These are phyloP conservation scores for Strobilomyces confusus DNA, from an alignment of 768 basidiomycete species.

Conservation along the genomic window DNA sequence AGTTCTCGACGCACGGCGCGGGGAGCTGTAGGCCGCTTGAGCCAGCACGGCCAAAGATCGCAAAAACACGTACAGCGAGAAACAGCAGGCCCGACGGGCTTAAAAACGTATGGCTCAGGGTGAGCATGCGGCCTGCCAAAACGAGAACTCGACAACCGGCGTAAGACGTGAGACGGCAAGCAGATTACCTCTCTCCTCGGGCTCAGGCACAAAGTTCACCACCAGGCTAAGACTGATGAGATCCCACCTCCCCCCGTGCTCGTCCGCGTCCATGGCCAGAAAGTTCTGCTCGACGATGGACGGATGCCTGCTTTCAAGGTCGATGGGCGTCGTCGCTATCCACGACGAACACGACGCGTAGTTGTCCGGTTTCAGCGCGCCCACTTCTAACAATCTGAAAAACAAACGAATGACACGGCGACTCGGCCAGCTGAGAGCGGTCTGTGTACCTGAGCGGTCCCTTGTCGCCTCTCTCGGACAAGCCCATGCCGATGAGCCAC, in stretches of 20 bases:
- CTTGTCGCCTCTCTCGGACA: slow-evolving; percentile 26
- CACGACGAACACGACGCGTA: slow-evolving; percentile 62
- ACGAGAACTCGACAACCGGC: slow-evolving; percentile 1
- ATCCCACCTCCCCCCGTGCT: slow-evolving; percentile 63
- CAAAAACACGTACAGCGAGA: slow-evolving; percentile 51
- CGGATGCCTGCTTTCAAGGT: slow-evolving; percentile 81
- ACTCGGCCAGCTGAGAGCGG: neutral
- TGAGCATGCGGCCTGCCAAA: slow-evolving; percentile 64
- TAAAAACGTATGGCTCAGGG: slow-evolving; percentile 55
- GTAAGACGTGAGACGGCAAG: neutral
- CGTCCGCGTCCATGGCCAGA: slow-evolving; percentile 50
- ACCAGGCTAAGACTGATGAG: slow-evolving; percentile 84
- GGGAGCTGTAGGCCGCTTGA: slow-evolving; percentile 57
- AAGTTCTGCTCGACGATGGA: slow-evolving; percentile 86
- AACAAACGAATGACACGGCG: neutral
- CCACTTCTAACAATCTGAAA: slow-evolving; percentile 78
- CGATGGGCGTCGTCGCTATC: slow-evolving; percentile 75
- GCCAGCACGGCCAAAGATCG: neutral
- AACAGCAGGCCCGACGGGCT: slow-evolving; percentile 57
- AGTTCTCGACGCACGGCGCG: slow-evolving; percentile 79
- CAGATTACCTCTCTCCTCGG: slow-evolving; percentile 64
- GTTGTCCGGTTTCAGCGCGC: slow-evolving; percentile 83
- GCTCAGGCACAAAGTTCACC: slow-evolving; percentile 80
- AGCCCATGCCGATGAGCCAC: slow-evolving; percentile 63
- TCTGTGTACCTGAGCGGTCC: slow-evolving; percentile 31